Evolutionary conservation across 352 stramenopile genomes (phyloP), one percentile per base, ranked within the genome.

Genomic region (Phytophthora macrochlamydospora): DNA sequence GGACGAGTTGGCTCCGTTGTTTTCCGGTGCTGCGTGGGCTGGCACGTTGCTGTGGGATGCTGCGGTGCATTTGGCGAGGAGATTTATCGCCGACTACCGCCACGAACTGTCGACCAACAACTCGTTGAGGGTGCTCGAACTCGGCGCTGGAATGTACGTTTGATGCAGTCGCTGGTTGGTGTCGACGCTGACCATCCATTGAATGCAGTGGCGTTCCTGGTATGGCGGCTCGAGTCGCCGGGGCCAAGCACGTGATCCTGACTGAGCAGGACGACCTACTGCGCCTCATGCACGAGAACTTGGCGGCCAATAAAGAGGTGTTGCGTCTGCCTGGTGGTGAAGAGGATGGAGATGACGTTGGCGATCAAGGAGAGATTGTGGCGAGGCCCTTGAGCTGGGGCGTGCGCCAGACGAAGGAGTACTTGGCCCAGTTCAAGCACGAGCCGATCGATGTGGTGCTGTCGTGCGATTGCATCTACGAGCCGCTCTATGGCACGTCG

Each of bases 391-490:
- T 95, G 62, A 91, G 73, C 58, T 98, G 94, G 94, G 94, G 90
- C 29, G 62, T 82, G n/a, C 65, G 81, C 13, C 82, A 91, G 56
- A 87, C 93, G 13, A 56, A 62, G 7, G 59, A 76, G 37, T 92
- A 97, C 56, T 65, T 95, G 33, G 59, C 77, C 7, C 50, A 78
- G 40, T 76, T 82, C 58, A 51, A 57, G 1, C 56, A 76, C 28
- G 83, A 91, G 42, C 67, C 71, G 18, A 90, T 98, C 67, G 92
- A 98, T 57, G 75, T 98, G 42, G 89, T 98, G 50, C 71, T 98
- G 5, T 97, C 95, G 52, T 98, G 93, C 66, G 95, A 98, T 76
- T 98, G 93, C 78, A 92, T 98, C 51, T 98, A 97, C 74, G 88
- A 98, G 73, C 93, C 92, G 44, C 76, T 98, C 29, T 98, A 98